Percentiles rank a stretch among this genome's conserved stretches.
phyloP scores from a whole-genome alignment of 225 moss, liverwort and hornwort genomes.

The Bryoerythrophyllum caledonicum region DNA sequence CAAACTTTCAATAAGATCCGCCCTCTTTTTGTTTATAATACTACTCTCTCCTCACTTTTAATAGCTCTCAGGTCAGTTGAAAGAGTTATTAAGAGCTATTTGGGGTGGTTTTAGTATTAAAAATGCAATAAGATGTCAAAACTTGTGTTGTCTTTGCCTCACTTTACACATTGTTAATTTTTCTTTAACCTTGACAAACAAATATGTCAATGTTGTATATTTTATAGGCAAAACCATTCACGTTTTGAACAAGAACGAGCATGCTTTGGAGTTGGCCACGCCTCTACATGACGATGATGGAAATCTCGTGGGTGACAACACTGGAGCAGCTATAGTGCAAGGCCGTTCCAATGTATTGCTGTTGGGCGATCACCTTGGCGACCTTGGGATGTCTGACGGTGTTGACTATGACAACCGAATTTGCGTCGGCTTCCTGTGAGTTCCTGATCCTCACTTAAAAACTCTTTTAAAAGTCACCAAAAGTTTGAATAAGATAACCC shows the following conservation, averaged over 20 bases:
- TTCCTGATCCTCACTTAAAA: neutral
- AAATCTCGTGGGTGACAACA: conserved; percentile 36
- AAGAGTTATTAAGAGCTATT: no score
- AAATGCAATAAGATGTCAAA: no score
- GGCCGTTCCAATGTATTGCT: conserved; percentile 78
- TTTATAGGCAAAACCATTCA: conserved; percentile 68
- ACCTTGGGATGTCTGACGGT: conserved; percentile 89
- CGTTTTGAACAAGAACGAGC: conserved; percentile 80
- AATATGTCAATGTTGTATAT: neutral
- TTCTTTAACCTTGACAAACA: no score
- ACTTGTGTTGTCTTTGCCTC: no score
- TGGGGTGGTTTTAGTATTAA: no score
- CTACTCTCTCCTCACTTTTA: no score
- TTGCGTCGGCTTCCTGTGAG: conserved; percentile 75
- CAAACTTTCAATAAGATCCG: no score
- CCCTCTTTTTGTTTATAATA: neutral
- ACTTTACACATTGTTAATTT: neutral
- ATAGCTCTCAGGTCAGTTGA: no score
- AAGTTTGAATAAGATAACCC: no score
- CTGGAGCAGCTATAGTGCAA: conserved; percentile 62
- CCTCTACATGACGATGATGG: conserved; percentile 67
- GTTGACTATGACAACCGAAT: conserved; percentile 72
- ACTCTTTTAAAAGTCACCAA: no score
- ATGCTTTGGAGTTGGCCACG: conserved; percentile 78
- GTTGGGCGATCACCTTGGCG: conserved; percentile 80